These are phyloP conservation scores for Verticillium longisporum DNA, from an alignment of 2,329 filamentous ascomycete genomes.

Conservation along the genomic window DNA sequence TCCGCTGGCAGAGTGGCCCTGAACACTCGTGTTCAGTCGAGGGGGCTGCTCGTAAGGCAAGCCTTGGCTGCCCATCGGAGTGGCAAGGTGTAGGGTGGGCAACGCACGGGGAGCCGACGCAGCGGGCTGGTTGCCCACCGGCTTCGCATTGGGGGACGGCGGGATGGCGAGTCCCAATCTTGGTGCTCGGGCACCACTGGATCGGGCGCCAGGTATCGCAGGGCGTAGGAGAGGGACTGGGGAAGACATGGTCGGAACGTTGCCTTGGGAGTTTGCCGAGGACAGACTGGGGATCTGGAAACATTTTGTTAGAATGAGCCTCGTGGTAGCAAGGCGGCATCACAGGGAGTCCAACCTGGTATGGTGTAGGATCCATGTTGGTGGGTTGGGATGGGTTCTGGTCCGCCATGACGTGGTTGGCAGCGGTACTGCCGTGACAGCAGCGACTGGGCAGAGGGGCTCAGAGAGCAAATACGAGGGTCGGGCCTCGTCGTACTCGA, in stretches of 20 bases:
- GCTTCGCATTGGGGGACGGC: slow-evolving; percentile 74
- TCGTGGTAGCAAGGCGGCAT: not conserved
- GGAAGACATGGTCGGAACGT: slow-evolving; percentile 58
- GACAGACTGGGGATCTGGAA: slow-evolving; percentile 16
- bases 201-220: slow-evolving; percentile 60
- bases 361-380: slow-evolving; percentile 9
- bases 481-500: not conserved
- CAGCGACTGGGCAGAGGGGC: not conserved
- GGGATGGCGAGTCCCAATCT: slow-evolving; percentile 86
- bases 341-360: slow-evolving; percentile 6
- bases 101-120: slow-evolving; percentile 41
- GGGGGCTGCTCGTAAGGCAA: slow-evolving; percentile 62
- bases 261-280: slow-evolving; percentile 21
- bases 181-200: slow-evolving; percentile 58
- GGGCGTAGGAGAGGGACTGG: slow-evolving; percentile 77
- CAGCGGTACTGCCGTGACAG: not conserved
- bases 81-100: slow-evolving; percentile 78
- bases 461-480: not conserved
- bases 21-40: slow-evolving; percentile 40
- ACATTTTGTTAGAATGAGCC: not conserved
- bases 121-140: slow-evolving; percentile 51
- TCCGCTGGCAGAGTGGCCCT: slow-evolving; percentile 62
- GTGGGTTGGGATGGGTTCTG: slow-evolving; percentile 7
- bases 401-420: slow-evolving; percentile 7
- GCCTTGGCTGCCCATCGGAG: slow-evolving; percentile 75